Evolutionary conservation across 2,329 filamentous ascomycete species (phyloP).

Genomic region (Hypoxylon sp.): DNA sequence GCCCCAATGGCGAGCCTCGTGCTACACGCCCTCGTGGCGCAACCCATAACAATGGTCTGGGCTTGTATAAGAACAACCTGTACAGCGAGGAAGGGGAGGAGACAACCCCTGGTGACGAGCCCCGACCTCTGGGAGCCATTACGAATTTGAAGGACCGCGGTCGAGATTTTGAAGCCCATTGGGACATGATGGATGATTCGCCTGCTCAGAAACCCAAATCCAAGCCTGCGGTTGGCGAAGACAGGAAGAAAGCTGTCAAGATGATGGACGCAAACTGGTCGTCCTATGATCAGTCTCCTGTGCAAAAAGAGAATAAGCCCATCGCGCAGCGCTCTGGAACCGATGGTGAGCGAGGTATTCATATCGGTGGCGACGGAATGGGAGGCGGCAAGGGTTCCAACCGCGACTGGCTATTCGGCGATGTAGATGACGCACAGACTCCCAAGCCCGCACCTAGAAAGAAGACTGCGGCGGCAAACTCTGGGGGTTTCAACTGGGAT

Average conservation of each 20-base stretch:
- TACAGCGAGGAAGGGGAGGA: slow-evolving; percentile 70
- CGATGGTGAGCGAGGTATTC: slow-evolving; percentile 59
- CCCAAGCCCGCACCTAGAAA: slow-evolving; percentile 58
- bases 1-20: slow-evolving; percentile 67
- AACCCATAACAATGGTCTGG: slow-evolving; percentile 76
- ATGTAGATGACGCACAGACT: slow-evolving; percentile 61
- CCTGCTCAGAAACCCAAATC: slow-evolving; percentile 63
- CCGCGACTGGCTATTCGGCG: slow-evolving; percentile 72
- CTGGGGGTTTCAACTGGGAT: slow-evolving; percentile 55
- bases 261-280: slow-evolving; percentile 79
- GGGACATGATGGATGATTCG: slow-evolving; percentile 79
- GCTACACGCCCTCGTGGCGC: slow-evolving; percentile 66
- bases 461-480: slow-evolving; percentile 53
- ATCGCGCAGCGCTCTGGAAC: slow-evolving; percentile 47
- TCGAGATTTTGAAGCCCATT: slow-evolving; percentile 85
- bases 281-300: slow-evolving; percentile 69
- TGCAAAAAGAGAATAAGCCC: slow-evolving; percentile 68
- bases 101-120: slow-evolving; percentile 57
- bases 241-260: slow-evolving; percentile 78
- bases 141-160: slow-evolving; percentile 80
- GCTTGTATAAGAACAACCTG: slow-evolving; percentile 84
- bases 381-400: slow-evolving; percentile 70
- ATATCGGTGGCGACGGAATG: slow-evolving; percentile 76
- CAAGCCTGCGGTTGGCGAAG: slow-evolving; percentile 66
- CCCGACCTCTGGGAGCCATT: slow-evolving; percentile 72